These are phyloP conservation scores for Triadica sebifera DNA, from an alignment of 345 rosid genomes.

Conservation along the genomic window DNA sequence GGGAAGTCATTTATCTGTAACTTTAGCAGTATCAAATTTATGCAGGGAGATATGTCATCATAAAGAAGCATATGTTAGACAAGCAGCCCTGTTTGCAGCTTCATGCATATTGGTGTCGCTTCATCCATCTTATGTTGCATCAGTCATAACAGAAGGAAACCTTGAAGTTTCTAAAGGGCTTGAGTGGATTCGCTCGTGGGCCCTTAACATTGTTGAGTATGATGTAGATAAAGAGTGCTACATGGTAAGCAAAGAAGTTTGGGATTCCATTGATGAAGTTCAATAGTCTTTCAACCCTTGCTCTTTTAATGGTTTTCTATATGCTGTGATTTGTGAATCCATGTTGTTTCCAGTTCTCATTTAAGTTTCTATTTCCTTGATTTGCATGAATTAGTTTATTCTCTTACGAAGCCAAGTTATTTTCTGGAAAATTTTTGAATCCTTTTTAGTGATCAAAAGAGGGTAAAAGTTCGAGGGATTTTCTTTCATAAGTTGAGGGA, in stretches of 20 bases:
- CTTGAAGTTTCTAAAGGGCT: constrained; percentile 68
- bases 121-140: constrained; percentile 78
- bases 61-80: constrained; percentile 89
- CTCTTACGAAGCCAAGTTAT: background rate
- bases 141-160: constrained; percentile 72
- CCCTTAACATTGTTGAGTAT: constrained; percentile 68
- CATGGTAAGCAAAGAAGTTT: constrained; percentile 46
- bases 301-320: background rate
- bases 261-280: background rate
- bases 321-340: background rate
- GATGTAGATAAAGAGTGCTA: constrained; percentile 87
- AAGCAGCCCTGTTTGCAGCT: constrained; percentile 83
- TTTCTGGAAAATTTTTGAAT: background rate
- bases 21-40: background rate
- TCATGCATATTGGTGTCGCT: constrained; percentile 74
- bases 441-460: background rate
- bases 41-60: constrained; percentile 83
- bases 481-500: background rate
- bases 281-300: background rate
- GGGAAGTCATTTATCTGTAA: background rate
- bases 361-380: background rate
- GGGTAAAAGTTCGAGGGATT: background rate
- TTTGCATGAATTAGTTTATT: background rate
- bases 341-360: background rate
- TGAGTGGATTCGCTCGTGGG: constrained; percentile 90